Percentiles rank a stretch among this genome's conserved stretches.
phyloP scores from a whole-genome alignment of 208 protist genomes.

The Acanthamoeba culbertsoni region DNA sequence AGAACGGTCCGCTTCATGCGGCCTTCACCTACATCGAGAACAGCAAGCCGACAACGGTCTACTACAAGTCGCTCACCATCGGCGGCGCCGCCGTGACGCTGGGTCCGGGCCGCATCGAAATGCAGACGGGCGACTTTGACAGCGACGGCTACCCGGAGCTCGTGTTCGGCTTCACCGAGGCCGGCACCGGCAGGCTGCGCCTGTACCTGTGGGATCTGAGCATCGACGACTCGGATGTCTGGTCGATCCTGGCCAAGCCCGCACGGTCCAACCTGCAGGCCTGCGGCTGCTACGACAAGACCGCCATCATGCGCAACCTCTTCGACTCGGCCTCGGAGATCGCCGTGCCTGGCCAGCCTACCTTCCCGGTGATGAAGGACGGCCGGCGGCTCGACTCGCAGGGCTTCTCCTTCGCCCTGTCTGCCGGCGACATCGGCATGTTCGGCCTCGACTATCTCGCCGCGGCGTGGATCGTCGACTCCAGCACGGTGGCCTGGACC shows the following conservation, averaged over 20 bases:
- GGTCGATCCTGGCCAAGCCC: not conserved
- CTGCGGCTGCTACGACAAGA: conserved; percentile 20
- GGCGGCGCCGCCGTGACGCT: not conserved
- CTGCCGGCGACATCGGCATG: not conserved
- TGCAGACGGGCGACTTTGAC: not conserved
- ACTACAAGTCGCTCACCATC: not conserved
- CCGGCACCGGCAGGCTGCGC: not conserved
- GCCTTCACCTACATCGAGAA: not conserved
- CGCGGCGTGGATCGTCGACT: not conserved
- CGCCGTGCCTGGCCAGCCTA: not conserved
- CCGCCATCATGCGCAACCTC: not conserved
- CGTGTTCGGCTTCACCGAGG: not conserved
- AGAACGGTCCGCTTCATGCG: not conserved
- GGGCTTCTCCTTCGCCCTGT: not conserved
- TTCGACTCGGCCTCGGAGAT: not conserved
- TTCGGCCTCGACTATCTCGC: not conserved
- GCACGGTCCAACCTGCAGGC: not conserved
- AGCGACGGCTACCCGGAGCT: not conserved
- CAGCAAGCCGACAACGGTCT: not conserved
- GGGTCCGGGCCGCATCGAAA: not conserved
- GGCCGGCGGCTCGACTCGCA: not conserved
- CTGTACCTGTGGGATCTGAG: not conserved
- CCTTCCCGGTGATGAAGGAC: not conserved
- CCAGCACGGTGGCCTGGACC: not conserved
- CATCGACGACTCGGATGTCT: not conserved